phyloP scores from a whole-genome alignment of 1,284 basidiomycete species.

The Rhodotorula sp. region DNA sequence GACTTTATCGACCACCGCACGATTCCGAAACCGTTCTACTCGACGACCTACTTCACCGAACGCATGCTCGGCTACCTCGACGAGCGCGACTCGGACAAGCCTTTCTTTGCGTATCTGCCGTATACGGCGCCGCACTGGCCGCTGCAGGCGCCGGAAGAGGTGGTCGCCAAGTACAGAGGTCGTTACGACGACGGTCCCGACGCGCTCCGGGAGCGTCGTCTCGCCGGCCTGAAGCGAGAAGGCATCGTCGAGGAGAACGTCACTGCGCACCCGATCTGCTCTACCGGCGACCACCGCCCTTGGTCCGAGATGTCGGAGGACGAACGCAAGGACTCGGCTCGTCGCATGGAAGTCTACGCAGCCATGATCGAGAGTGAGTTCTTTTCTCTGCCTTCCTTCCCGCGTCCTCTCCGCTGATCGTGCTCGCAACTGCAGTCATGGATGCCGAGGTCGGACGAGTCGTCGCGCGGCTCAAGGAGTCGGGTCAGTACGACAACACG shows the following conservation, averaged over 20 bases:
- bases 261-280: neutral
- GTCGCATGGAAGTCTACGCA: slow-evolving; percentile 2
- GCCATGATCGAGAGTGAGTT: slow-evolving; percentile 3
- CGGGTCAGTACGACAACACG: neutral
- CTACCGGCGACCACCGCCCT: neutral
- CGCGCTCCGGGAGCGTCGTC: neutral
- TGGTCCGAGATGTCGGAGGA: slow-evolving; percentile 1
- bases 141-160: slow-evolving; percentile 3
- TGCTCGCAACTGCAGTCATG: neutral
- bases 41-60: slow-evolving; percentile 3
- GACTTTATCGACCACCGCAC: slow-evolving; percentile 11
- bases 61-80: slow-evolving; percentile 8
- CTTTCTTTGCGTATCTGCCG: slow-evolving; percentile 4
- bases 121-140: slow-evolving; percentile 7
- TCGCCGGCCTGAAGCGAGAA: neutral
- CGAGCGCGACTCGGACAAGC: neutral
- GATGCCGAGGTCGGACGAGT: slow-evolving; percentile 4
- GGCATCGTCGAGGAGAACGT: slow-evolving; percentile 3
- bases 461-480: slow-evolving; percentile 2
- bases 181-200: slow-evolving; percentile 3
- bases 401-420: neutral
- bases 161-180: slow-evolving; percentile 4
- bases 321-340: neutral
- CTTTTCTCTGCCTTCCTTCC: neutral
- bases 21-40: neutral